Conservation (phyloP, 2,329 filamentous ascomycete species). For the Aspergillus sp. region DNA sequence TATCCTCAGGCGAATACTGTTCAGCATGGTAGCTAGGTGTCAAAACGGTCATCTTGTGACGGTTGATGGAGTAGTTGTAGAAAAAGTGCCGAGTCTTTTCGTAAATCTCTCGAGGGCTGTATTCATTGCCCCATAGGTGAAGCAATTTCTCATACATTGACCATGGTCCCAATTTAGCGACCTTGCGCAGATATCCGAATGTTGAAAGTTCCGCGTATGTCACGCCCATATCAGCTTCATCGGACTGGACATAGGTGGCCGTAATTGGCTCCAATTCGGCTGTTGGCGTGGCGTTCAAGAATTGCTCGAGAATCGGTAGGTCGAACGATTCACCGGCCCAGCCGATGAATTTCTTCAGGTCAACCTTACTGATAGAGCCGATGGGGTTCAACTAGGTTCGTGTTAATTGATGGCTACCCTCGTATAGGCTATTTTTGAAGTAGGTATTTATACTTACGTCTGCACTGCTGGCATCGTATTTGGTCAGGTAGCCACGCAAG, state of each 20-base stretch:
- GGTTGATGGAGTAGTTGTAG: constrained; percentile 55
- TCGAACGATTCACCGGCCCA: constrained; percentile 57
- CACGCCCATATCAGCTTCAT: constrained; percentile 53
- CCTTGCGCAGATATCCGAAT: constrained; percentile 52
- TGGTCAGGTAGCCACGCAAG: constrained; percentile 58
- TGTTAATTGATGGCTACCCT: no score
- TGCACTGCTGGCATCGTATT: constrained; percentile 59
- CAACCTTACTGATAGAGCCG: constrained; percentile 57
- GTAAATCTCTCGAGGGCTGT: constrained; percentile 40
- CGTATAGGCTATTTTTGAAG: no score
- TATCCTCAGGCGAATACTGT: constrained; percentile 53
- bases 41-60: constrained; percentile 60
- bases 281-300: constrained; percentile 59
- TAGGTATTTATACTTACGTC: constrained; percentile 47
- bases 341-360: constrained; percentile 67
- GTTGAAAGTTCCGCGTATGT: constrained; percentile 51
- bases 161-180: constrained; percentile 50
- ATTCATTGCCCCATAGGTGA: constrained; percentile 43
- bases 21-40: constrained; percentile 54
- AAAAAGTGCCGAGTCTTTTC: constrained; percentile 44
- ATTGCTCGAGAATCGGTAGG: constrained; percentile 61
- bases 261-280: constrained; percentile 65
- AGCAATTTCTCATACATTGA: constrained; percentile 51
- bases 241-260: constrained; percentile 54
- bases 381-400: constrained; percentile 30